Evolutionary conservation across 441 rosid genomes (phyloP).

Genomic region (Populus hybrid): DNA sequence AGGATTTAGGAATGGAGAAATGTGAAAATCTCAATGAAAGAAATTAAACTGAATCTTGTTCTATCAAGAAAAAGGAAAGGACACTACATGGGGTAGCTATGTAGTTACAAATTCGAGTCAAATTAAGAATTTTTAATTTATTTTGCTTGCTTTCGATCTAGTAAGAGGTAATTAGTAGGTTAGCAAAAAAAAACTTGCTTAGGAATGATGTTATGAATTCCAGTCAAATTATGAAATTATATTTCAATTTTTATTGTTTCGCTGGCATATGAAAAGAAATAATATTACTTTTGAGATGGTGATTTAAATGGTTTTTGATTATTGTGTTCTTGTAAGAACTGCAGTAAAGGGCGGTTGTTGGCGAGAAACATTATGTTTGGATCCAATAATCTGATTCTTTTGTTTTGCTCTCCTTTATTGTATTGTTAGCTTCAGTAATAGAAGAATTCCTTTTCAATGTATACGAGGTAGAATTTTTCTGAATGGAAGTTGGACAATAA

Average conservation of each 20-base stretch:
- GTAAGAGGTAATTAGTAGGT: not conserved
- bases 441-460: not conserved
- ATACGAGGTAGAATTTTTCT: not conserved
- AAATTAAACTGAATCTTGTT: not conserved
- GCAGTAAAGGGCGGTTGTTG: not conserved
- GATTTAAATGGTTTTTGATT: not conserved
- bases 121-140: not conserved
- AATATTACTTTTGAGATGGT: not conserved
- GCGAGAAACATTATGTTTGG: not conserved
- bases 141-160: constrained; percentile 1
- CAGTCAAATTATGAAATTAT: not conserved
- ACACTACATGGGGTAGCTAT: not conserved
- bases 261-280: not conserved
- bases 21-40: not conserved
- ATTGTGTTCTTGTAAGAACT: not conserved
- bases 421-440: not conserved
- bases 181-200: not conserved
- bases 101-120: not conserved
- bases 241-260: not conserved
- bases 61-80: not conserved
- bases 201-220: not conserved
- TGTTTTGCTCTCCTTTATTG: not conserved
- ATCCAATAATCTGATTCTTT: not conserved
- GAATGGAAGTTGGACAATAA: not conserved
- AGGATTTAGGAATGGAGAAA: not conserved